Base-by-base conservation (phyloP, 257 asterid genomes). In the Solanum habrochaites region DNA sequence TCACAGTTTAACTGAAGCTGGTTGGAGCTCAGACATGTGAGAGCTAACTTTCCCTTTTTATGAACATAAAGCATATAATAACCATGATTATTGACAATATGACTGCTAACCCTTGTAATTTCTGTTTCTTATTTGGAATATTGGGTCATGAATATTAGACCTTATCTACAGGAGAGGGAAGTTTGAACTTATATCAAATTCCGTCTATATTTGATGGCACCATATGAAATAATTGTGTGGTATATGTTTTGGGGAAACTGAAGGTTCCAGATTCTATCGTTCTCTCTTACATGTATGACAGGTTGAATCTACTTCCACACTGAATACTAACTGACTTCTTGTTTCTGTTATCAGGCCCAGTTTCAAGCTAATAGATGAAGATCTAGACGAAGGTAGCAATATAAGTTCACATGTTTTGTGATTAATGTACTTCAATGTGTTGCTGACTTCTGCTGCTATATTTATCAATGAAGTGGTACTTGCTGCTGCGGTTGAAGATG, bases 341-440 rank as follows among this genome's bases (percentile, higher is more conserved):
- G 72, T 81, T 93, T 87, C 86, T 86, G 29, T 90, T 85, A 86
- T 72, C 91, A 96, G 98, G 97, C 98, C 99, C 89, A 94, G 95
- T 91, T 96, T 96, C 95, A 91, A 93, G 43, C 98, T 96, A 81
- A 84, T 95, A 85, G 97, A 92, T 35, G 98, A 95, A 83, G 98
- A 96, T 7, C 88, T 81, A 6, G 97, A 93, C 47, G 93, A 89
- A 86, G 98, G 98, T 95, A 92, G 90, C 73, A 11, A 83, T 32
- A 39, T 77, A 82, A 42, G 60, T 58, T 70, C 82, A 85, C 88
- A 83, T 64, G n/a, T 31, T 52, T 52, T 74, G 66, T 85, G 84
- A 82, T 84, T 83, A 85, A 86, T 85, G 32, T 85, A 73, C 85
- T 86, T 85, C 83, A 66, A 83, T 80, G 88, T 72, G 9, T 88